These are phyloP conservation scores for Chrysoporthe austroafricana DNA, from an alignment of 2,329 filamentous ascomycete genomes.

Conservation along the genomic window DNA sequence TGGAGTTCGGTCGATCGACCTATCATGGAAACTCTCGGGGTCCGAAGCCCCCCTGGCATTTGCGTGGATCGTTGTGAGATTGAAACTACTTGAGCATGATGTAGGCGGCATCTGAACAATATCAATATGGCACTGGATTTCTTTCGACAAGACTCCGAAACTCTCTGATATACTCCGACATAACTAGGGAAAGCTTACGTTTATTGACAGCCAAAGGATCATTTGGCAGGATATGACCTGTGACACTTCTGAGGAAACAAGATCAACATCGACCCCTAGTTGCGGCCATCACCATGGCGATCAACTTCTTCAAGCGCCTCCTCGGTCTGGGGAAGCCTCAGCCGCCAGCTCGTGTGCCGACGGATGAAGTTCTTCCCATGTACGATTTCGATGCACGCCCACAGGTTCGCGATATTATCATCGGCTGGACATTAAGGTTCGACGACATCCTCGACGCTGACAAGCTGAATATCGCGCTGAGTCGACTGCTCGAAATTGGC, in stretches of 20 bases:
- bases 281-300: constrained; percentile 6
- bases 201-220: neutral
- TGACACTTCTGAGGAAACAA: neutral
- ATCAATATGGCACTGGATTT: neutral
- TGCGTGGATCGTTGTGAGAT: neutral
- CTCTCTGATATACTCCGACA: too few relatives aligned
- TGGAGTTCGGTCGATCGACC: neutral
- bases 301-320: constrained; percentile 9
- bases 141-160: neutral
- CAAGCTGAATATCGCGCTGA: constrained; percentile 42
- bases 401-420: constrained; percentile 33
- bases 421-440: constrained; percentile 42
- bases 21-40: constrained; percentile 10
- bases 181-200: neutral
- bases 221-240: neutral
- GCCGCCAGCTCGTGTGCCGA: constrained; percentile 27
- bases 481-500: constrained; percentile 43
- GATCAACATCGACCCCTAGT: neutral
- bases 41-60: constrained; percentile 16
- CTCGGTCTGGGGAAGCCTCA: constrained; percentile 4
- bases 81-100: neutral
- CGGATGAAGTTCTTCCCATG: constrained; percentile 38
- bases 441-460: constrained; percentile 48
- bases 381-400: constrained; percentile 39
- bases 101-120: too few relatives aligned